Conservation (phyloP, 2,329 filamentous ascomycete species). For the Neofusicoccum laricinum region DNA sequence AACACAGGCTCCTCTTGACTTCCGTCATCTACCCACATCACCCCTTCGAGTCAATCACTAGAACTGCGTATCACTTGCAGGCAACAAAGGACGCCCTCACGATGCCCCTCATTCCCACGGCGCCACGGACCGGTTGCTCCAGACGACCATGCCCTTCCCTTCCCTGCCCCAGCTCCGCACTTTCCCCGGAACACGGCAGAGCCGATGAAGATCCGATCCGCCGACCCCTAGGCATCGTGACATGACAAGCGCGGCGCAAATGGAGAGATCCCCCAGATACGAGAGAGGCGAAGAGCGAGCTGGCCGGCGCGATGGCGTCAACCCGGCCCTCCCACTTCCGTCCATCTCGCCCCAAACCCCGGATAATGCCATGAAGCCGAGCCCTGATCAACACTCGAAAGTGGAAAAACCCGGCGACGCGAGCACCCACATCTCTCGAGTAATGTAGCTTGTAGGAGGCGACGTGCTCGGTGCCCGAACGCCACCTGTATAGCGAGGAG, state of each 20-base stretch:
- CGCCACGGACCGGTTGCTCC: neutral
- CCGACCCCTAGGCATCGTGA: neutral
- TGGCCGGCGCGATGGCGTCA: neutral
- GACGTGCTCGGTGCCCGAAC: neutral
- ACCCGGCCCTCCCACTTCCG: neutral
- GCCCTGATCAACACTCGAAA: neutral
- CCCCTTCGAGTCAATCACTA: neutral
- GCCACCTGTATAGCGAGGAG: neutral
- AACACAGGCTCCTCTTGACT: neutral
- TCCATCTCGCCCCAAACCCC: neutral
- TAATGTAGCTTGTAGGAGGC: neutral
- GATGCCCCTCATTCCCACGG: neutral
- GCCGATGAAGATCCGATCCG: constrained; percentile 12
- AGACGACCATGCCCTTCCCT: neutral
- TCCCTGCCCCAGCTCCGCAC: neutral
- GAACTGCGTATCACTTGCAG: neutral
- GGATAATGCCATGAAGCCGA: neutral
- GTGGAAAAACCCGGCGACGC: neutral
- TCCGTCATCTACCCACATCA: neutral
- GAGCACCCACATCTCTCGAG: neutral
- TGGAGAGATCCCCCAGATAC: neutral
- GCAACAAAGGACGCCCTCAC: neutral
- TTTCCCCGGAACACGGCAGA: neutral
- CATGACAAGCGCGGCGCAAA: neutral
- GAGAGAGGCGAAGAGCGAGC: neutral